Evolutionary conservation across 2,329 filamentous ascomycete genomes (phyloP), one percentile per base, ranked within the genome.

Genomic region (Diaporthe ampelina): DNA sequence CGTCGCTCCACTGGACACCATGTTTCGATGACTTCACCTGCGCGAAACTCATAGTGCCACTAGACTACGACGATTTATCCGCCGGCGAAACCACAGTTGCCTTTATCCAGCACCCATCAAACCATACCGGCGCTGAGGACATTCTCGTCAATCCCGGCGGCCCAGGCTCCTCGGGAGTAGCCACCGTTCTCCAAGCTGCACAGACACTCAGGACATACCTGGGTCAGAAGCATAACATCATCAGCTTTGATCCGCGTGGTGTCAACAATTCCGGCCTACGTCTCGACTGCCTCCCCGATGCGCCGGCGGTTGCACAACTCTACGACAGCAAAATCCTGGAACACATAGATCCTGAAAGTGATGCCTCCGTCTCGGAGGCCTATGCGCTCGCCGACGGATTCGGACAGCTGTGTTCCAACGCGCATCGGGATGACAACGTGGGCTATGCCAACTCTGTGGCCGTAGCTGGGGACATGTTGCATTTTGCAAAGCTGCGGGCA

Each of bases 371-470:
- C 24, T 54, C 24, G 24, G 50, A 29, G 6, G 50, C 50, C 24
- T 54, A 54, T 19, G 11, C 50, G 13, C 50, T 54, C 50, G 24
- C 50, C 24, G 50, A 54, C 13, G 50, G 50, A 1, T 54, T 54
- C 24, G 50, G 50, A 17, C 50, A 54, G 50, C 29, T 54, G 17
- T 54, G 13, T 54, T 54, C 50, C 24, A 54, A 54, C 13, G 24
- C 50, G 24, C 50, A 54, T 29, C 50, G 50, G 29, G 24, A 54
- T 54, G 50, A 29, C 24, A 29, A 54, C 10, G 50, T 7, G 24
- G 50, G 50, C 50, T 54, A 54, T 15, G 50, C 50, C 24, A 54
- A 54, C 50, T 29, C 50, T 26, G 50, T 54, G 50, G 50, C 50
- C 13, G 50, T 54, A 6, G 50, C 24, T 29, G 50, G 24, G 13